phyloP scores from a whole-genome alignment of 179 eudicot genomes.

The Beta macrorhiza region DNA sequence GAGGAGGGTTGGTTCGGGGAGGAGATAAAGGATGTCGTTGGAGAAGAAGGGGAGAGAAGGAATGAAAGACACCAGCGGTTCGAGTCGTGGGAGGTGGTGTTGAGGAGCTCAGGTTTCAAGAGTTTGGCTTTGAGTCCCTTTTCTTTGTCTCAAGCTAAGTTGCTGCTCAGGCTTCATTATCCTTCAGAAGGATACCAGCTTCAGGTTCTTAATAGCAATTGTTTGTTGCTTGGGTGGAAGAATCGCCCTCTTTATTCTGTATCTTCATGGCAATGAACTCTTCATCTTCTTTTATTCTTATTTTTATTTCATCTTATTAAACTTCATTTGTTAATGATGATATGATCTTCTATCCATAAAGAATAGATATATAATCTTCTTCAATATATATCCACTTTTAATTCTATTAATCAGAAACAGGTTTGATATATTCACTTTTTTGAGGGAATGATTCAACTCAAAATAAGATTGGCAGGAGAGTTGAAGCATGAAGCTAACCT shows the following conservation, averaged over 20 bases:
- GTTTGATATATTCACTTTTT: neutral
- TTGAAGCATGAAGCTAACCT: neutral
- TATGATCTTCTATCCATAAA: neutral
- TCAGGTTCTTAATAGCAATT: slow-evolving; percentile 40
- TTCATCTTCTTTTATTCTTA: neutral
- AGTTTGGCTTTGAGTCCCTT: slow-evolving; percentile 63
- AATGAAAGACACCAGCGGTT: slow-evolving; percentile 63
- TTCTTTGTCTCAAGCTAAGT: slow-evolving; percentile 79
- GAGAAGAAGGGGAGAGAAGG: slow-evolving; percentile 50
- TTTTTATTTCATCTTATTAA: neutral
- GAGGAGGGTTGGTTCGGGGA: slow-evolving; percentile 74
- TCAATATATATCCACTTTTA: neutral
- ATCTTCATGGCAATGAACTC: slow-evolving; percentile 65
- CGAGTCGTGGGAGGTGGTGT: slow-evolving; percentile 65
- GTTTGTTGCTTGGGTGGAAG: slow-evolving; percentile 78
- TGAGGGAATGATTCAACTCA: neutral
- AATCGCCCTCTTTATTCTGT: slow-evolving; percentile 77
- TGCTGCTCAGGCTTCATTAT: slow-evolving; percentile 74
- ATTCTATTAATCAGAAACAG: neutral
- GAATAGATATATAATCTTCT: neutral
- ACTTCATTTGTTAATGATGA: slow-evolving; percentile 4
- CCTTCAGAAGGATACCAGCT: slow-evolving; percentile 92
- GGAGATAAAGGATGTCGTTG: slow-evolving; percentile 63
- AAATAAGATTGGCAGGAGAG: neutral
- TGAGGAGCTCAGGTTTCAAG: slow-evolving; percentile 59